Conservation (phyloP, 1,284 basidiomycete species). For the Ustilago shanxiensis region DNA sequence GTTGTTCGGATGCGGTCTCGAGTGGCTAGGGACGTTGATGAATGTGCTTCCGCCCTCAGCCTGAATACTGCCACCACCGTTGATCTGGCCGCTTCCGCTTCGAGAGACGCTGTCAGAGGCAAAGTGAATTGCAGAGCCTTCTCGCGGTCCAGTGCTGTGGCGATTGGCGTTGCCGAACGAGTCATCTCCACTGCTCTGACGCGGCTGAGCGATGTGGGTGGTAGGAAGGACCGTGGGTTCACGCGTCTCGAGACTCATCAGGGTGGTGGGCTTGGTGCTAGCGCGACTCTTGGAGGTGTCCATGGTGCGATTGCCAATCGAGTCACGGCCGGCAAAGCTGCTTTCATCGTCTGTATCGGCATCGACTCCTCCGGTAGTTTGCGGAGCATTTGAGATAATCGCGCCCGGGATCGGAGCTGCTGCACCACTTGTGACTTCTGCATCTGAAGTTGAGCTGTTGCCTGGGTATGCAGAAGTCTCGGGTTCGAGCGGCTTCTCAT, state of each 20-base stretch:
- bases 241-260: slow-evolving; percentile 81
- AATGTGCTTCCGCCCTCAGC: slow-evolving; percentile 37
- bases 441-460: neutral
- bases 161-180: slow-evolving; percentile 34
- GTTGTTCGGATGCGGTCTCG: slow-evolving; percentile 89
- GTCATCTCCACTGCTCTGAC: slow-evolving; percentile 69
- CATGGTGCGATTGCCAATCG: slow-evolving; percentile 59
- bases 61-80: neutral
- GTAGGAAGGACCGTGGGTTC: slow-evolving; percentile 71
- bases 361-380: slow-evolving; percentile 2
- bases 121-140: slow-evolving; percentile 35
- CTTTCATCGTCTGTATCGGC: slow-evolving; percentile 36
- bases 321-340: slow-evolving; percentile 48
- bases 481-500: slow-evolving; percentile 17
- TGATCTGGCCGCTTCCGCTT: slow-evolving; percentile 27
- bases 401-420: slow-evolving; percentile 24
- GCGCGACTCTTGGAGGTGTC: slow-evolving; percentile 78
- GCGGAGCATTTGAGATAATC: slow-evolving; percentile 11
- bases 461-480: neutral
- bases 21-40: slow-evolving; percentile 78
- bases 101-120: slow-evolving; percentile 27
- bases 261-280: slow-evolving; percentile 93
- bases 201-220: slow-evolving; percentile 90
- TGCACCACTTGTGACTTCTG: neutral
- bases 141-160: slow-evolving; percentile 39